phyloP scores from a whole-genome alignment of 148 eudicot species.

The Hydrangea macrophylla region DNA sequence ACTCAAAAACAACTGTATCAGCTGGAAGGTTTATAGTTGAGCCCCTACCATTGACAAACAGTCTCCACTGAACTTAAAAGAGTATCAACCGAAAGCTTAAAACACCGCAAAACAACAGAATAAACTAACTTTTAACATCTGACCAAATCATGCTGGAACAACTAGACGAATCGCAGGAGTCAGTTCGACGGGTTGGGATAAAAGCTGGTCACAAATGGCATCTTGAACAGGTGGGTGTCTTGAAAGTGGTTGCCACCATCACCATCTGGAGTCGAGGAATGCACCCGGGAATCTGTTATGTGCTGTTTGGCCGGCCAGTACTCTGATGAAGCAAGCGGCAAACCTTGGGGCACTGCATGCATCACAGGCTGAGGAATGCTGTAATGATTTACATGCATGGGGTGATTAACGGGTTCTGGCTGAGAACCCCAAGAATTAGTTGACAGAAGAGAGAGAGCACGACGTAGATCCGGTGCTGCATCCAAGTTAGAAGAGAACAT shows the following conservation, averaged over 20 bases:
- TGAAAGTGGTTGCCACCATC: slow-evolving; percentile 24
- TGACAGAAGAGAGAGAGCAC: slow-evolving; percentile 99
- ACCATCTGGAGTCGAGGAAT: slow-evolving; percentile 20
- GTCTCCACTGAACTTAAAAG: too few species aligned
- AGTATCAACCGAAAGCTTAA: too few species aligned
- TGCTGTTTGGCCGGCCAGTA: slow-evolving; percentile 51
- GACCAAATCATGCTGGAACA: background rate
- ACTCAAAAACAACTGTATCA: background rate
- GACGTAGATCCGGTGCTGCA: slow-evolving; percentile 48
- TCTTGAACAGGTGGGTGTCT: slow-evolving; percentile 51
- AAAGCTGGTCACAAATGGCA: slow-evolving; percentile 47
- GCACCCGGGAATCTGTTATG: slow-evolving; percentile 10
- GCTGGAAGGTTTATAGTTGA: background rate
- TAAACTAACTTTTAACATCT: background rate
- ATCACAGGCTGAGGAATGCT: slow-evolving; percentile 29
- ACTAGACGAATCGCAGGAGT: slow-evolving; percentile 7
- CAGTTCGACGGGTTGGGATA: slow-evolving; percentile 32
- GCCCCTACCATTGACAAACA: background rate
- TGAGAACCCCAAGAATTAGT: slow-evolving; percentile 54
- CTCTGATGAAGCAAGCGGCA: slow-evolving; percentile 32
- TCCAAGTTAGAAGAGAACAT: slow-evolving; percentile 41
- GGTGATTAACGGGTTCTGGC: slow-evolving; percentile 30
- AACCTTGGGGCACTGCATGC: slow-evolving; percentile 28
- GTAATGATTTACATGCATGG: slow-evolving; percentile 21
- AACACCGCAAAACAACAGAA: too few species aligned